These are phyloP conservation scores for Saccharum officinarum DNA, from an alignment of 176 grass and related monocot species.

Conservation along the genomic window DNA sequence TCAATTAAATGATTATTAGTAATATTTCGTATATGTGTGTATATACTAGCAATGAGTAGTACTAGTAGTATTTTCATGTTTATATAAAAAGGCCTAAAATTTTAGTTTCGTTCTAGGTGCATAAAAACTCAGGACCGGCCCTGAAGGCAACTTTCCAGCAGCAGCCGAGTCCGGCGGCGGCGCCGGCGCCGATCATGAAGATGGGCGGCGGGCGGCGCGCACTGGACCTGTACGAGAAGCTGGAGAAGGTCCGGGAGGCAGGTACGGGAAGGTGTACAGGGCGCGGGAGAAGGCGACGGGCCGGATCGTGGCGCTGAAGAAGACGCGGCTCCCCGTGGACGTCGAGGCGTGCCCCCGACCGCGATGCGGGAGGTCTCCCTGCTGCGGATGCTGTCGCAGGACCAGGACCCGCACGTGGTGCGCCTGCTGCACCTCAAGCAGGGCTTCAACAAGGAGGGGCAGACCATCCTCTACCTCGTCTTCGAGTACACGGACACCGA, in stretches of 20 bases:
- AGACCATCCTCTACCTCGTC: constrained; percentile 95
- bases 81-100: no score
- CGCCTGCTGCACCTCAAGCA: constrained; percentile 94
- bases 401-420: constrained; percentile 56
- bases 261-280: constrained; percentile 99
- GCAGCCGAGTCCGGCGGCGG: no score
- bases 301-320: constrained; percentile 95
- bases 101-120: no score
- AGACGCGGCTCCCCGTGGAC: constrained; percentile 95
- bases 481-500: constrained; percentile 99
- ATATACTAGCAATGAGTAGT: no score
- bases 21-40: no score
- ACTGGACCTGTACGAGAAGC: constrained; percentile 97
- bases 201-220: constrained; percentile 23
- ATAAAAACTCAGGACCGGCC: no score
- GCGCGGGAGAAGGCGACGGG: constrained; percentile 93
- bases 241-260: constrained; percentile 99
- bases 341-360: constrained; percentile 86
- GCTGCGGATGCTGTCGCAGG: constrained; percentile 92
- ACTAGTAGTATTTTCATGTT: no score
- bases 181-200: no score
- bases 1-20: no score
- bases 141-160: no score
- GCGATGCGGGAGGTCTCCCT: constrained; percentile 92
- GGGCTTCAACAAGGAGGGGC: constrained; percentile 81